Evolutionary conservation across 768 basidiomycete species (phyloP).

Genomic region (Tephrocybe sp.): DNA sequence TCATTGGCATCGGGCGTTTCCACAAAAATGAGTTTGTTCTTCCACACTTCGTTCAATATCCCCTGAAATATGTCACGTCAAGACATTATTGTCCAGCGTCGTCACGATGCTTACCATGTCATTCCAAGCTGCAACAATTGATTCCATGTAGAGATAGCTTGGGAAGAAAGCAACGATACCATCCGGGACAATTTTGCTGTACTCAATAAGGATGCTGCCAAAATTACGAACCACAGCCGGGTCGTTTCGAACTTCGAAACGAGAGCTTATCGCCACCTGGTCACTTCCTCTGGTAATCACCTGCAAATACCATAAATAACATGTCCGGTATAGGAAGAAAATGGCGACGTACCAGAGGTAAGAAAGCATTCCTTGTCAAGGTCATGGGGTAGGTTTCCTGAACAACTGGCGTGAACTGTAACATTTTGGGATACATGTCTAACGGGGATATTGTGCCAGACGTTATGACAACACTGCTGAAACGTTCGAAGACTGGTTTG

Average conservation of each 20-base stretch:
- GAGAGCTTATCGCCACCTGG: slow-evolving; percentile 96
- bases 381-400: slow-evolving; percentile 99
- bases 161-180: slow-evolving; percentile 99
- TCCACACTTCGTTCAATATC: slow-evolving; percentile 99
- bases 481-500: slow-evolving; percentile 96
- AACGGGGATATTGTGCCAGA: slow-evolving; percentile 97
- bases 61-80: slow-evolving; percentile 54
- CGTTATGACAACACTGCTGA: slow-evolving; percentile 97
- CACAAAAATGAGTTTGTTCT: slow-evolving; percentile 98
- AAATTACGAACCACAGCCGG: slow-evolving; percentile 99
- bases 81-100: neutral
- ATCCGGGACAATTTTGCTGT: slow-evolving; percentile 97
- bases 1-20: slow-evolving; percentile 99
- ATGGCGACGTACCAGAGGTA: slow-evolving; percentile 72
- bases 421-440: slow-evolving; percentile 99
- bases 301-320: slow-evolving; percentile 36
- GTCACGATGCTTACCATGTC: slow-evolving; percentile 79
- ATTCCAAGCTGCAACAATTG: slow-evolving; percentile 99
- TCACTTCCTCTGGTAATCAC: slow-evolving; percentile 98
- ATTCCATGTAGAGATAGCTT: slow-evolving; percentile 99
- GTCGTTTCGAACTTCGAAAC: slow-evolving; percentile 98
- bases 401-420: slow-evolving; percentile 95
- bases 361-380: slow-evolving; percentile 90
- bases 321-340: neutral
- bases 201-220: slow-evolving; percentile 96